Base-by-base conservation (phyloP, 768 basidiomycete genomes). In the Phlebiopsis gigantea region DNA sequence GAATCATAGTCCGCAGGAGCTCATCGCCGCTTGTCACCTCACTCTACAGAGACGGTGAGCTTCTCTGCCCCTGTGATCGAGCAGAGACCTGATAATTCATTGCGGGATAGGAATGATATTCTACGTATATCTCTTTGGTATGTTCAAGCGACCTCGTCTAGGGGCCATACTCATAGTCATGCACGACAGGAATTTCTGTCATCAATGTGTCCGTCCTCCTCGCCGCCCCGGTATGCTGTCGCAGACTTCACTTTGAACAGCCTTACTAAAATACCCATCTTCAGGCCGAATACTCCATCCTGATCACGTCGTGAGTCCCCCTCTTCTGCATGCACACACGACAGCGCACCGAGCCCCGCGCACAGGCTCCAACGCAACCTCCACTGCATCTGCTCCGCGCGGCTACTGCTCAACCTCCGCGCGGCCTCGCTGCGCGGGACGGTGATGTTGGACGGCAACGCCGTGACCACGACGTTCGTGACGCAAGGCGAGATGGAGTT, bases 391-490 rank as follows among this genome's bases (percentile, higher is more conserved):
- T 44, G 57, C 25, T 57, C 59, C 41, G 42, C 56, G 45, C 59
- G 59, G 25, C 44, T 60, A 21, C 55, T 60, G 10, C 48, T 60
- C 17, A 55, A 60, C 56, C n/a, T 60, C 17, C 59, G 59, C 34
- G 55, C 57, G 24, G 56, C 59, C 4, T 5, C 47, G 26, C 14
- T 28, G 7, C 47, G 47, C 4, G 26, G 26, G 25, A 7, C 21
- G 17, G 47, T 48, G 5, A 4, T 48, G 26, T 25, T 19, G 26
- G 29, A 48, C 47, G 47, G 47, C 25, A 48, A 19, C n/a, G 26
- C 4, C 26, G 47, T 10, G 5, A 8, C 26, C 21, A 19, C 9
- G 7, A 5, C 30, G 26, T 24, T 5, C 19, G 26, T 19, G 22
- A 46, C 26, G 22, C 45, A 22, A 5, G 22, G 22, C 45, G 26